A percentile compares a stretch with the other conserved stretches of the same genome.
These are phyloP conservation scores for Camptophora hylomeconis DNA, from an alignment of 2,329 filamentous ascomycete species.

Conservation along the genomic window DNA sequence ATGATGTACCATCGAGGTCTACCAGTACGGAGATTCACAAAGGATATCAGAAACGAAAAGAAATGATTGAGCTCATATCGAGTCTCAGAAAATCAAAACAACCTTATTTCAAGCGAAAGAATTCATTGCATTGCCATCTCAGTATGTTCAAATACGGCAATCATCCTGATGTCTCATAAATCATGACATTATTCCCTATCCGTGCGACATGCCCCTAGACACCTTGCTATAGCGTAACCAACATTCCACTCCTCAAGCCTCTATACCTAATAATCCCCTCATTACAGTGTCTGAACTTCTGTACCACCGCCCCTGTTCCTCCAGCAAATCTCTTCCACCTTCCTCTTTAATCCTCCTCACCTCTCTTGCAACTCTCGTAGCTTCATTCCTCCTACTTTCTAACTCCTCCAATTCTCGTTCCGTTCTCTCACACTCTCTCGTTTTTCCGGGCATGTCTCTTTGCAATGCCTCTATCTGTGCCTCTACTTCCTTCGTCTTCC, in stretches of 20 bases:
- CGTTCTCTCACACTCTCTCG: constrained; percentile 30
- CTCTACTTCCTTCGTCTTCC: constrained; percentile 28
- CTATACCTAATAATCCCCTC: constrained; percentile 25
- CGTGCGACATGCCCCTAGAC: no score
- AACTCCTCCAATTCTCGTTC: constrained; percentile 30
- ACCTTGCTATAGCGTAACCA: no score
- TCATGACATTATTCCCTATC: no score
- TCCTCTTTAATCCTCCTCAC: constrained; percentile 29
- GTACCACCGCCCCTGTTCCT: constrained; percentile 35
- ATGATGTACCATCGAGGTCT: no score
- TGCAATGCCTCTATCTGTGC: constrained; percentile 29
- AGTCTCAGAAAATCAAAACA: no score
- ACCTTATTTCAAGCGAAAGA: no score
- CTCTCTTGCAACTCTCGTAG: constrained; percentile 34
- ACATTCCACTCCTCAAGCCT: constrained; percentile 13
- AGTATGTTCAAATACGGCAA: no score
- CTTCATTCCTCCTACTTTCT: constrained; percentile 32
- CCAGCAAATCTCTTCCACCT: constrained; percentile 33
- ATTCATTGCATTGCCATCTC: no score
- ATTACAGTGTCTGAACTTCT: constrained; percentile 27
- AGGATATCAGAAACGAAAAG: no score
- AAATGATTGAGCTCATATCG: no score
- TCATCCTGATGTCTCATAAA: no score
- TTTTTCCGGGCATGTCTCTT: constrained; percentile 31
- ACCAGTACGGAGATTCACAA: no score